Percentiles rank a stretch among this genome's conserved stretches.
Conservation (phyloP, 257 asterid genomes). For the Leonotis leonurus region DNA sequence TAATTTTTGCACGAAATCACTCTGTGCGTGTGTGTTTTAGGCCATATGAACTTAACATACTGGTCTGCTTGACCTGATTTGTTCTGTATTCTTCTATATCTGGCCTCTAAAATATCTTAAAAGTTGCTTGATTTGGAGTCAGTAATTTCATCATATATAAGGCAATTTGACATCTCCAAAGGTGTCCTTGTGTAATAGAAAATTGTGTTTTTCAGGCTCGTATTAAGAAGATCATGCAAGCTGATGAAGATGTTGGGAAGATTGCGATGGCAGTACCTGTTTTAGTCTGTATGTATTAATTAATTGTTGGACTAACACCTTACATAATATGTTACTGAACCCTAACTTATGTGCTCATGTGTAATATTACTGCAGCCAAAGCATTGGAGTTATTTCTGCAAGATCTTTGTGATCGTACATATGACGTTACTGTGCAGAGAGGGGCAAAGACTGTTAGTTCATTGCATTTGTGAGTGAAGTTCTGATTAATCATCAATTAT, state of each 20-base stretch:
- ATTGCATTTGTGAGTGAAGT: slow-evolving; percentile 66
- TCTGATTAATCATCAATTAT: too few species aligned
- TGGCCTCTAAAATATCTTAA: too few species aligned
- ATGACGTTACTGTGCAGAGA: slow-evolving; percentile 82
- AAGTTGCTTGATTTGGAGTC: too few species aligned
- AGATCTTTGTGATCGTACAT: slow-evolving; percentile 97
- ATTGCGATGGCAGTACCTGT: slow-evolving; percentile 96
- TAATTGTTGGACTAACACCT: not conserved
- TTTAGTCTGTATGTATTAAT: slow-evolving; percentile 66
- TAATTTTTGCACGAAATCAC: too few species aligned
- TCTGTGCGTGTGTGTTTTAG: too few species aligned
- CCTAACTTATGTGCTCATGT: slow-evolving; percentile 11
- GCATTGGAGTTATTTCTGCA: slow-evolving; percentile 93
- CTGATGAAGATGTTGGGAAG: slow-evolving; percentile 97
- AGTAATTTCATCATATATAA: too few species aligned
- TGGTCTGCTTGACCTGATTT: too few species aligned
- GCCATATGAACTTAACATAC: too few species aligned
- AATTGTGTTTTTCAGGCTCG: slow-evolving; percentile 47
- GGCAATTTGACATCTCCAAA: too few species aligned
- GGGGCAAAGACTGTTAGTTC: slow-evolving; percentile 96
- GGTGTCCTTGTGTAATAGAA: not conserved
- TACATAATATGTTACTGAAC: not conserved
- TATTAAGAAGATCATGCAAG: slow-evolving; percentile 92
- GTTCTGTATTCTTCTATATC: too few species aligned
- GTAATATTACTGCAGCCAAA: slow-evolving; percentile 58